Percentiles rank a stretch among this genome's conserved stretches.
phyloP scores from a whole-genome alignment of 2,329 filamentous ascomycete genomes.

The Ophiostoma angusticollis region DNA sequence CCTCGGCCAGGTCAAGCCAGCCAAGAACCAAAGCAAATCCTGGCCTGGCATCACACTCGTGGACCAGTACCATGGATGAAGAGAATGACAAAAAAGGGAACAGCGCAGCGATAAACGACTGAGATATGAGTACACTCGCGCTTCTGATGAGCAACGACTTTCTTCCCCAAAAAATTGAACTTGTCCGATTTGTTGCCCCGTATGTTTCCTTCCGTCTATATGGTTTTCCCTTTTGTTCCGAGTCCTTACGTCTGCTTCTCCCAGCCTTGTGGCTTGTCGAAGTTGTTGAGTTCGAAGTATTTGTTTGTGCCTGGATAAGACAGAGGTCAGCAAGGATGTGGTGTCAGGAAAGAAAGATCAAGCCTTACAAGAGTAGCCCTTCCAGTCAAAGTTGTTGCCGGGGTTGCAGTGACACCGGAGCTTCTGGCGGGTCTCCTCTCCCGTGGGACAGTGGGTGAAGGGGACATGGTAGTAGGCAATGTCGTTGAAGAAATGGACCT shows the following conservation, averaged over 20 bases:
- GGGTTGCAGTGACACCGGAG: constrained; percentile 92
- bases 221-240: too few species aligned
- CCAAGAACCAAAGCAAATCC: neutral
- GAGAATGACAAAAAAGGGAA: too few species aligned
- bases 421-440: constrained; percentile 69
- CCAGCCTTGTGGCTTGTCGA: constrained; percentile 76
- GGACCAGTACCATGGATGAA: too few species aligned
- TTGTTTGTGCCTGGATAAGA: constrained; percentile 58
- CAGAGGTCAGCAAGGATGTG: neutral
- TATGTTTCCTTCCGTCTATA: too few species aligned
- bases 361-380: constrained; percentile 82
- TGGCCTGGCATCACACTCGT: too few species aligned
- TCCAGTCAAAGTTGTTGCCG: constrained; percentile 98
- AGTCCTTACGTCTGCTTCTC: constrained; percentile 53
- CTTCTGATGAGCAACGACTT: too few species aligned
- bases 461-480: constrained; percentile 97
- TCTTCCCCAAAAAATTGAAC: too few species aligned
- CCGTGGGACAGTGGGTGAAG: constrained; percentile 94
- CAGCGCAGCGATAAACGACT: too few species aligned
- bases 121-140: too few species aligned
- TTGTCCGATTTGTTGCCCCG: too few species aligned
- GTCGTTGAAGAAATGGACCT: constrained; percentile 98
- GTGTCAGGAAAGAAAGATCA: neutral
- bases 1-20: too few species aligned
- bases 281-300: constrained; percentile 71